phyloP scores from a whole-genome alignment of 768 basidiomycete genomes.

The Suillus fuscotomentosus region DNA sequence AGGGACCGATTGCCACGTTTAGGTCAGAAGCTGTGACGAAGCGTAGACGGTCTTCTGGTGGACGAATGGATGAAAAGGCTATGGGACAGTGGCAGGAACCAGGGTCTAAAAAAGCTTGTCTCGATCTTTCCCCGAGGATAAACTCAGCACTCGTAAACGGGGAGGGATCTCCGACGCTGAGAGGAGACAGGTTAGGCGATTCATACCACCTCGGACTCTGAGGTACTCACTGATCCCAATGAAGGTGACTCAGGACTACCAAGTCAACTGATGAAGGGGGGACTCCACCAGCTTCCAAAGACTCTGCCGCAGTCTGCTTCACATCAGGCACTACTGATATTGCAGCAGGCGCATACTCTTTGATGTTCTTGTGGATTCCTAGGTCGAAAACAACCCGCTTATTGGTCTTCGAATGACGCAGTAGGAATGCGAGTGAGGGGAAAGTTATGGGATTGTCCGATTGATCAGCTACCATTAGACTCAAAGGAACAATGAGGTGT shows the following conservation, averaged over 20 bases:
- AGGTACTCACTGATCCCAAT: constrained; percentile 46
- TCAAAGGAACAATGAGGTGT: constrained; percentile 36
- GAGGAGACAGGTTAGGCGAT: constrained; percentile 40
- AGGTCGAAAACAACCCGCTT: constrained; percentile 53
- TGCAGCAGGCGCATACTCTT: constrained; percentile 36
- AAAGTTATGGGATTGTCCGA: constrained; percentile 26
- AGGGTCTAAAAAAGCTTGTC: constrained; percentile 25
- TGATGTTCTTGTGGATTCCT: constrained; percentile 50
- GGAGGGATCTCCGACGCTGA: constrained; percentile 42
- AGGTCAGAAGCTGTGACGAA: constrained; percentile 34
- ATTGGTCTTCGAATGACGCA: constrained; percentile 43
- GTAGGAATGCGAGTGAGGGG: constrained; percentile 53
- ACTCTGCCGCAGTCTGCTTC: constrained; percentile 34
- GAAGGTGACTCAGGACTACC: constrained; percentile 47
- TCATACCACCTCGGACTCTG: constrained; percentile 38
- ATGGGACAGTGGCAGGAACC: constrained; percentile 41
- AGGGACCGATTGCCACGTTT: constrained; percentile 41
- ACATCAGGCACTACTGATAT: constrained; percentile 22
- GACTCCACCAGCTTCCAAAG: constrained; percentile 45
- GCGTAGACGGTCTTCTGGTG: constrained; percentile 34
- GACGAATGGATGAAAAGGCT: constrained; percentile 26
- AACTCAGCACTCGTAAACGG: constrained; percentile 44
- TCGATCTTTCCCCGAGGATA: constrained; percentile 40
- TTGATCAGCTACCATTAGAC: constrained; percentile 34
- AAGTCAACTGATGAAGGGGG: constrained; percentile 40